Evolutionary conservation across 768 basidiomycete species (phyloP).

Genomic region (Tricholoma matsutake): DNA sequence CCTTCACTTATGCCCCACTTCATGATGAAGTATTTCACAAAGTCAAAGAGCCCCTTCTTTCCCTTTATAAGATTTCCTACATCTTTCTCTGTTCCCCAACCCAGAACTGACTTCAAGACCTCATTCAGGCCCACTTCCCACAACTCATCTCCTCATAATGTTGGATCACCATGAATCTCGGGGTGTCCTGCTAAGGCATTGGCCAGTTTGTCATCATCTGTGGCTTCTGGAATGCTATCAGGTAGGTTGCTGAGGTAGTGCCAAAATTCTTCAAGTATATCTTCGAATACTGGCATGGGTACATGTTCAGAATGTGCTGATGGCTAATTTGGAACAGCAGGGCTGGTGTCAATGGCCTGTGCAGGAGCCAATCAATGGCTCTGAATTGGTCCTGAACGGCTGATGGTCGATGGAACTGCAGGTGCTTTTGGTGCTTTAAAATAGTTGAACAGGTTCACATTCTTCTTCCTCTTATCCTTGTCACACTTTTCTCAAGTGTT

Average conservation of each 20-base stretch:
- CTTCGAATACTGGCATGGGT: not conserved
- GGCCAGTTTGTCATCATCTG: not conserved
- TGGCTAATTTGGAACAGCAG: too few species aligned
- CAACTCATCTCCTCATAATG: not conserved
- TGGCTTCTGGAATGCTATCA: not conserved
- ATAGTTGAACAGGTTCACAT: too few species aligned
- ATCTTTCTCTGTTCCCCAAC: constrained; percentile 20
- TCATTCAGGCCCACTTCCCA: not conserved
- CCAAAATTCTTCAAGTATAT: not conserved
- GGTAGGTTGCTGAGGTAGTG: not conserved
- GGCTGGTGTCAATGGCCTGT: too few species aligned
- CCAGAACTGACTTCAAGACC: constrained; percentile 6
- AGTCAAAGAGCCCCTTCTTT: constrained; percentile 13
- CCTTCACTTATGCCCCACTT: constrained; percentile 17
- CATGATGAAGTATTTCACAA: constrained; percentile 19
- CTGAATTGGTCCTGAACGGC: too few species aligned
- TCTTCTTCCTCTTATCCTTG: too few species aligned
- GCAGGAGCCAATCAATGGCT: too few species aligned
- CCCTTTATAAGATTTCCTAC: constrained; percentile 12
- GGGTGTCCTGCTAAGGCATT: not conserved
- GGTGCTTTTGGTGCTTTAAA: too few species aligned
- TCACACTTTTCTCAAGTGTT: too few species aligned
- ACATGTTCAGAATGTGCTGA: not conserved
- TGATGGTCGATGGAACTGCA: too few species aligned
- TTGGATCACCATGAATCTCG: not conserved